Evolutionary conservation across 1,284 basidiomycete species (phyloP).

Genomic region (Sutorius eximius): DNA sequence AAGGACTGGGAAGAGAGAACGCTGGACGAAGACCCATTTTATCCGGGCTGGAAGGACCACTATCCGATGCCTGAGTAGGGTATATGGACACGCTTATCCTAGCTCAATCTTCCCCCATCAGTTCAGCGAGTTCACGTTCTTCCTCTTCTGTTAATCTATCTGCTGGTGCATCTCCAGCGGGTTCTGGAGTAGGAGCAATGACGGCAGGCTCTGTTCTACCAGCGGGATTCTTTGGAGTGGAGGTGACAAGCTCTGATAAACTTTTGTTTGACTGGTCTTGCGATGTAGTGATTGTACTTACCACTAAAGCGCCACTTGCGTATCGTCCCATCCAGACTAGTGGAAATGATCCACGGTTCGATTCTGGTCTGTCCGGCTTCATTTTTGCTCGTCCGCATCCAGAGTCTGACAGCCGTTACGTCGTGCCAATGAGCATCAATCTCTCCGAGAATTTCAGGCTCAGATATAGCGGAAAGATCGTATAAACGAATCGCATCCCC

Average conservation of each 20-base stretch:
- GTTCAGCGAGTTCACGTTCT: slow-evolving; percentile 76
- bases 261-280: not conserved
- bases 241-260: slow-evolving; percentile 49
- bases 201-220: slow-evolving; percentile 24
- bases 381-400: slow-evolving; percentile 54
- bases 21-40: slow-evolving; percentile 50
- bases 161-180: slow-evolving; percentile 18
- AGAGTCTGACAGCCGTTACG: slow-evolving; percentile 70
- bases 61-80: slow-evolving; percentile 19
- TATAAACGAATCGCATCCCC: slow-evolving; percentile 81
- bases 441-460: slow-evolving; percentile 65
- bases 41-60: slow-evolving; percentile 43
- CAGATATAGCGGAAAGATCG: slow-evolving; percentile 61
- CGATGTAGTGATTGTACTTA: slow-evolving; percentile 36
- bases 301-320: slow-evolving; percentile 78
- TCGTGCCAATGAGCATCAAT: slow-evolving; percentile 88
- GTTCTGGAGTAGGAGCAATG: slow-evolving; percentile 21
- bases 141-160: slow-evolving; percentile 68
- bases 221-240: slow-evolving; percentile 38
- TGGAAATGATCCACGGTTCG: slow-evolving; percentile 79
- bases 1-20: slow-evolving; percentile 48
- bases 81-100: not conserved
- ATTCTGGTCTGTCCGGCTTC: slow-evolving; percentile 46
- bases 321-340: slow-evolving; percentile 83
- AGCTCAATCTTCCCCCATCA: slow-evolving; percentile 58